phyloP scores from a whole-genome alignment of 495 filamentous ascomycete species.

The Xylaria nigripes region DNA sequence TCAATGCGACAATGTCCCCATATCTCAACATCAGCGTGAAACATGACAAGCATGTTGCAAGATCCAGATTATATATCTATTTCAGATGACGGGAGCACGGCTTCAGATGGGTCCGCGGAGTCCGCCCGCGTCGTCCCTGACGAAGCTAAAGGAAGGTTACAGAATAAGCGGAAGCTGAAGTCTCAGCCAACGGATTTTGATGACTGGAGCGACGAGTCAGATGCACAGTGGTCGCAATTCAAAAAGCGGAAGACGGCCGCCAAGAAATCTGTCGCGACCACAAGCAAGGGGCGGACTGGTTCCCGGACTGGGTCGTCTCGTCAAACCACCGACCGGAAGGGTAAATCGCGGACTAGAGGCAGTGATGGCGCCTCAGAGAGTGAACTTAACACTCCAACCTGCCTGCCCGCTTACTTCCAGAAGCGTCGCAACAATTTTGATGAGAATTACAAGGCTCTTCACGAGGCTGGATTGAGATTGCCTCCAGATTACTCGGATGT shows the following conservation, averaged over 20 bases:
- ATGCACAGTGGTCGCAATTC: conserved; percentile 7
- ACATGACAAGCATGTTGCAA: conserved; percentile 10
- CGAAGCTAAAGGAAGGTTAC: neutral
- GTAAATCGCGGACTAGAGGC: conserved; percentile 9
- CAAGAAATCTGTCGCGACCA: conserved; percentile 4
- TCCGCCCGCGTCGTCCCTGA: neutral
- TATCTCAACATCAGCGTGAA: neutral
- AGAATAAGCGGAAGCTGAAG: conserved; percentile 18
- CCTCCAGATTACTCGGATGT: conserved; percentile 76
- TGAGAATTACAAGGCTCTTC: conserved; percentile 45
- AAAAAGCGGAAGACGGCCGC: conserved; percentile 19
- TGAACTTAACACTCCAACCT: conserved; percentile 8
- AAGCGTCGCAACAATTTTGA: conserved; percentile 54
- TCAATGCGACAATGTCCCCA: neutral
- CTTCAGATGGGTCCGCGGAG: conserved; percentile 12
- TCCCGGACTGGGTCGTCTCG: conserved; percentile 8
- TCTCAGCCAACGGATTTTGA: conserved; percentile 4
- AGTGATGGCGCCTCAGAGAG: conserved; percentile 11
- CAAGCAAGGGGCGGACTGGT: conserved; percentile 7
- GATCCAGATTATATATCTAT: conserved; percentile 14
- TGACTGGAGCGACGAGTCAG: conserved; percentile 20
- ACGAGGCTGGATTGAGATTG: conserved; percentile 61
- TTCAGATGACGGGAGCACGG: conserved; percentile 22
- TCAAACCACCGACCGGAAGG: neutral
- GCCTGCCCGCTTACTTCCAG: conserved; percentile 39